Percentiles rank a stretch among this genome's conserved stretches.
Conservation (phyloP, 768 basidiomycete species). For the Leccinum uliginosum region DNA sequence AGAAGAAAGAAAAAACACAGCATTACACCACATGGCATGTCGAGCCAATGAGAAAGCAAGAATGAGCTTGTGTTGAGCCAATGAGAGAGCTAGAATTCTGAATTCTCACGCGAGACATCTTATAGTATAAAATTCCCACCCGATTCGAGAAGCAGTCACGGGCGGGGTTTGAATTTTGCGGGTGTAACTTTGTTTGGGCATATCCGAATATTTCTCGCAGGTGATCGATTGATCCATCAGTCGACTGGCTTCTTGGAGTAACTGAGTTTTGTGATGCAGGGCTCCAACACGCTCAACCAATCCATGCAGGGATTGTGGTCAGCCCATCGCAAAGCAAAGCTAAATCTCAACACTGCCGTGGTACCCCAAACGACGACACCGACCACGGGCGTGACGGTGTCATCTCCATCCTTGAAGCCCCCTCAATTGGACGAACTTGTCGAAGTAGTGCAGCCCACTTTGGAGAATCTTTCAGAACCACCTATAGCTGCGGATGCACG, state of each 20-base stretch:
- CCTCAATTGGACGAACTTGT: neutral
- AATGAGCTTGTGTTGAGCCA: too few species aligned
- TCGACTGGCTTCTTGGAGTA: neutral
- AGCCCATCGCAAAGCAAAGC: slow-evolving; percentile 53
- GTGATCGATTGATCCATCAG: too few species aligned
- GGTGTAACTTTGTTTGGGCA: too few species aligned
- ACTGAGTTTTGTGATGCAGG: slow-evolving; percentile 35
- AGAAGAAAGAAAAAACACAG: too few species aligned
- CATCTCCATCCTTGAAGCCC: neutral
- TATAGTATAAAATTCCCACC: too few species aligned
- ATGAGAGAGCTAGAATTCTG: too few species aligned
- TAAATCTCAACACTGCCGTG: slow-evolving; percentile 57
- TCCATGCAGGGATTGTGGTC: slow-evolving; percentile 83
- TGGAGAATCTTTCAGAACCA: neutral
- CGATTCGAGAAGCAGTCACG: too few species aligned
- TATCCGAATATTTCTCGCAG: too few species aligned
- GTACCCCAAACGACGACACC: neutral
- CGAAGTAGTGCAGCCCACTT: neutral
- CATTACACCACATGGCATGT: too few species aligned
- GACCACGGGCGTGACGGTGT: neutral
- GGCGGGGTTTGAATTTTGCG: too few species aligned
- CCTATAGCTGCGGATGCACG: slow-evolving; percentile 3
- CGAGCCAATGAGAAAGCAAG: too few species aligned
- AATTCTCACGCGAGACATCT: too few species aligned
- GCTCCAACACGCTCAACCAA: slow-evolving; percentile 67